Evolutionary conservation across 768 basidiomycete genomes (phyloP).

Genomic region (Pleurotus pulmonarius): DNA sequence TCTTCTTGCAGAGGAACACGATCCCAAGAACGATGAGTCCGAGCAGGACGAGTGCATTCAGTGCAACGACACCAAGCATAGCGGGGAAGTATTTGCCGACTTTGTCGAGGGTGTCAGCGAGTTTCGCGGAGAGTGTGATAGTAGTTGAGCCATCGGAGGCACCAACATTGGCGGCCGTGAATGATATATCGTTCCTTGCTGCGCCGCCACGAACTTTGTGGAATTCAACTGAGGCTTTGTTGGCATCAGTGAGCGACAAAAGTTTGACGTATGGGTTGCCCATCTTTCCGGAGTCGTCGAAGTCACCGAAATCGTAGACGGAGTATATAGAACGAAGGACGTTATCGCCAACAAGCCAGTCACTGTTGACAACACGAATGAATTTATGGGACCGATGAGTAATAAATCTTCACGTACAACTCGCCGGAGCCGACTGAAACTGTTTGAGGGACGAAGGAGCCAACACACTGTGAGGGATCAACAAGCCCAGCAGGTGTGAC

Average conservation of each 20-base stretch:
- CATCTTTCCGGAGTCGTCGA: conserved; percentile 56
- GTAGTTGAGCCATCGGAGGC: conserved; percentile 33
- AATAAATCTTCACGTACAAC: conserved; percentile 46
- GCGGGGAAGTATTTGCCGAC: conserved; percentile 67
- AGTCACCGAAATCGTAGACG: conserved; percentile 84
- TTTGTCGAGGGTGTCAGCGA: conserved; percentile 55
- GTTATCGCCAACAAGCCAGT: conserved; percentile 83
- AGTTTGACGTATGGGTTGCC: conserved; percentile 79
- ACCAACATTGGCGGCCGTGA: conserved; percentile 44
- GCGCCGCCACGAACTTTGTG: conserved; percentile 62
- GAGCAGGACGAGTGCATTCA: conserved; percentile 72
- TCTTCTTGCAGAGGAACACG: conserved; percentile 45
- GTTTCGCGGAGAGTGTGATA: conserved; percentile 55
- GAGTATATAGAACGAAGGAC: conserved; percentile 80
- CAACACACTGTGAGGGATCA: conserved; percentile 55
- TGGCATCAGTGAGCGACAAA: conserved; percentile 63
- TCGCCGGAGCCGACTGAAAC: conserved; percentile 57
- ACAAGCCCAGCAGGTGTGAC: conserved; percentile 46
- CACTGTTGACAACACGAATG: conserved; percentile 37
- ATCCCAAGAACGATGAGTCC: conserved; percentile 51
- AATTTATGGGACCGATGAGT: neutral
- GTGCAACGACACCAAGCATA: conserved; percentile 70
- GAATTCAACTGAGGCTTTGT: conserved; percentile 70
- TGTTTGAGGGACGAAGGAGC: conserved; percentile 69
- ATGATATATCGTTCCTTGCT: conserved; percentile 65